Evolutionary conservation across 768 basidiomycete species (phyloP), one percentile per base, ranked within the genome.

Genomic region (Suillus brevipes): DNA sequence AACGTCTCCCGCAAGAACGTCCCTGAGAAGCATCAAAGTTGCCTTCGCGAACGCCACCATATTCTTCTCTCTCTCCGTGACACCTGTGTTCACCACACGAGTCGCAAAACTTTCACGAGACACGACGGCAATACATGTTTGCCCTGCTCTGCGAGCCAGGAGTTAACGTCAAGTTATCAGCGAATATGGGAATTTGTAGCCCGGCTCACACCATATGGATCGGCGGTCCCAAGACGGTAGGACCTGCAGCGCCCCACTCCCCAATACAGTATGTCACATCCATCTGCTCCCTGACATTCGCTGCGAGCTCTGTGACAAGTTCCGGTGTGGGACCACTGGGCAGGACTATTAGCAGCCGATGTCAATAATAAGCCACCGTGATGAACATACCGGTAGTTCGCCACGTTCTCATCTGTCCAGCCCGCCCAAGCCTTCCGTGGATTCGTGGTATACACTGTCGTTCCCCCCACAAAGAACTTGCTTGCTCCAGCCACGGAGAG

Each of bases 401-500:
- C 64, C 34, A 64, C 18, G 37, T 64, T 66, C 31, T 69, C 65
- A 23, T 71, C 64, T 20, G 67, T 67, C 70, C 70, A 71, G 4
- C 70, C 70, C 4, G 56, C 70, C 66, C 60, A 71, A 38, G 61
- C 60, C 31, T n/a, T 65, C 47, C 70, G 42, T 4, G 70, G 58
- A 20, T 63, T 64, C 1, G 14, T 56, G 16, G 70, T 66, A 52
- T 71, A 71, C 14, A 71, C 13, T 8, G 70, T 71, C 47, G 63
- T 45, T 31, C 70, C 70, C 40, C 67, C 66, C 8, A 63, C 45
- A 28, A 68, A 70, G 50, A 49, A 71, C 23, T 61, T 58, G 40
- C 70, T 71, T n/a, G 70, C 70, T 16, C 70, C 70, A 23, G 70
- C 43, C 3, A 71, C 62, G 1, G 70, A 68, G 16, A 71, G 61